Conservation (phyloP, 257 asterid species). For the Haberlea rhodopensis region DNA sequence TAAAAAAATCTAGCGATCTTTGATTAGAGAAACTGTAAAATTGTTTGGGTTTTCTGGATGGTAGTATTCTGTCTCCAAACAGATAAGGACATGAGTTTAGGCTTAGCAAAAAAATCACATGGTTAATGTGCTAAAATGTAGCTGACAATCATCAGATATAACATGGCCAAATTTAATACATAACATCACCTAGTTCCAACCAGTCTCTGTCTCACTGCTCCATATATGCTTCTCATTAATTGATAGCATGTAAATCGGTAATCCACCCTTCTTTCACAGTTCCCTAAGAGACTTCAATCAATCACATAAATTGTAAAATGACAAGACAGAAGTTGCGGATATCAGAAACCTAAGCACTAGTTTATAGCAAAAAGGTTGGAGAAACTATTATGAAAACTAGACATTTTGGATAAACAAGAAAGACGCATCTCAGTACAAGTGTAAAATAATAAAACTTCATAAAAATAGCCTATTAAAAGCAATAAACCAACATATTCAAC, state of each 20-base stretch:
- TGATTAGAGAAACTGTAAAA: background rate
- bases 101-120: background rate
- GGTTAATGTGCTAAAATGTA: conserved; percentile 13
- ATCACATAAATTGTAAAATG: background rate
- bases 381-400: conserved; percentile 6
- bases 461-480: conserved; percentile 1
- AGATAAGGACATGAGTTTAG: no score
- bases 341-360: background rate
- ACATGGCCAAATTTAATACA: conserved; percentile 9
- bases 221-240: background rate
- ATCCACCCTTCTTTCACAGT: background rate
- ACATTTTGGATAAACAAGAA: background rate
- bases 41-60: no score
- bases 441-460: background rate
- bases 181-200: background rate
- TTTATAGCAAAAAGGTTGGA: background rate
- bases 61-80: no score
- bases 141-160: conserved; percentile 1
- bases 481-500: background rate
- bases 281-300: background rate
- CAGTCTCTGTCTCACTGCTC: background rate
- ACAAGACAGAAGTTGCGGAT: conserved; percentile 1
- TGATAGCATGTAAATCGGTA: background rate
- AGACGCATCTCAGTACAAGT: background rate
- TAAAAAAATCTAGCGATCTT: background rate